phyloP scores from a whole-genome alignment of 352 stramenopile genomes.

The Phytophthora tubulina region DNA sequence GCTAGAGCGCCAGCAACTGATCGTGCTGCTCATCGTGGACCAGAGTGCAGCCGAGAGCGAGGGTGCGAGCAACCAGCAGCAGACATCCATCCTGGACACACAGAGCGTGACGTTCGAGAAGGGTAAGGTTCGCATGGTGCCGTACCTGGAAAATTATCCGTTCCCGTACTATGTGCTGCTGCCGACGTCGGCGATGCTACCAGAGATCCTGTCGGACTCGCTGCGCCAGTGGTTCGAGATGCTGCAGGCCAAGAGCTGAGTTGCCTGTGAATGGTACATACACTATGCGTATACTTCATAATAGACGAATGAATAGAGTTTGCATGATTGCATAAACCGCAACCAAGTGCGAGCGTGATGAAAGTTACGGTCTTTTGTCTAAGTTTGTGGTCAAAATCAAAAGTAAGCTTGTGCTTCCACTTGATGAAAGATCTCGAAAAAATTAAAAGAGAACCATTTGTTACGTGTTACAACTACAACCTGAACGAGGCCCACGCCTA shows the following conservation, averaged over 20 bases:
- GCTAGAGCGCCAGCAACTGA: slow-evolving; percentile 97
- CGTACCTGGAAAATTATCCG: slow-evolving; percentile 99
- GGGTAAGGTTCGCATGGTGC: slow-evolving; percentile 96
- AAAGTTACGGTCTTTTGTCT: no score
- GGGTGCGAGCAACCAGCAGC: slow-evolving; percentile 40
- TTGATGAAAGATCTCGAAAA: no score
- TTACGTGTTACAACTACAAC: no score
- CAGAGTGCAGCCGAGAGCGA: slow-evolving; percentile 55
- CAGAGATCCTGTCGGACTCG: slow-evolving; percentile 99
- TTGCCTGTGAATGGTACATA: no score
- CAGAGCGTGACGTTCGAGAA: slow-evolving; percentile 98
- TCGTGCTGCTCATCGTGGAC: slow-evolving; percentile 99
- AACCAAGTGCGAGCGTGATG: no score
- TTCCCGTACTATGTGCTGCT: slow-evolving; percentile 99
- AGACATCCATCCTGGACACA: slow-evolving; percentile 98
- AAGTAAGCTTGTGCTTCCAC: no score
- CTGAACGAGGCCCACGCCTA: no score
- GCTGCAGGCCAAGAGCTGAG: slow-evolving; percentile 72
- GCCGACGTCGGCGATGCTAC: slow-evolving; percentile 94
- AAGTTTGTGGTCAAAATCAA: no score
- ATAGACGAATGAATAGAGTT: no score
- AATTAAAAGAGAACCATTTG: no score
- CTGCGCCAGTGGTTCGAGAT: slow-evolving; percentile 99
- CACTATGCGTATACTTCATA: no score
- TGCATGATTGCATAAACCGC: no score